A percentile compares a stretch with the other conserved stretches of the same genome.
Evolutionary conservation across 345 rosid species (phyloP).

Genomic region (Fremontodendron californicum): DNA sequence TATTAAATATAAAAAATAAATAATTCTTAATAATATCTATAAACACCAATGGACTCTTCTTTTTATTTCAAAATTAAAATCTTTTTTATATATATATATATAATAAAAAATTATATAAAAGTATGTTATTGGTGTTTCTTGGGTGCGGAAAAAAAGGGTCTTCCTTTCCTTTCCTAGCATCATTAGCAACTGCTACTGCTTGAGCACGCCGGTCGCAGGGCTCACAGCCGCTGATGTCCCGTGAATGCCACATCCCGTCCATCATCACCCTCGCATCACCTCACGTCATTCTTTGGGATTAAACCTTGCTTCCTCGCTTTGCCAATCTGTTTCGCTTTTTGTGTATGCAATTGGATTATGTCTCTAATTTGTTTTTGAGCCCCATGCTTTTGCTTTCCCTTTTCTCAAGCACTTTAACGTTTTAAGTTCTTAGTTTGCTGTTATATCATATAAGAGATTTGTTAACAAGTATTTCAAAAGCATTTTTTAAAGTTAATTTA

Average conservation of each 20-base stretch:
- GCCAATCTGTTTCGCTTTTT: neutral
- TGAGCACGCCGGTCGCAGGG: neutral
- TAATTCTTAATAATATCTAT: too few species aligned
- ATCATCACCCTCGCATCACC: conserved; percentile 22
- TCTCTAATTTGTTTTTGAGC: neutral
- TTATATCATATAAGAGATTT: too few species aligned
- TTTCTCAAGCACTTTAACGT: too few species aligned
- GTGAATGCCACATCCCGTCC: neutral
- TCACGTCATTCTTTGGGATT: conserved; percentile 9
- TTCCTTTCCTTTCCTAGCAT: neutral
- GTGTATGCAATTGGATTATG: neutral
- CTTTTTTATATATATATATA: too few species aligned
- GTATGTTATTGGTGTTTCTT: too few species aligned
- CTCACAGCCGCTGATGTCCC: neutral
- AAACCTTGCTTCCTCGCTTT: neutral
- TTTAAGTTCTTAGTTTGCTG: too few species aligned
- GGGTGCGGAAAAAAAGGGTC: neutral
- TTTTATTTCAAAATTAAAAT: too few species aligned
- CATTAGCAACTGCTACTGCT: neutral
- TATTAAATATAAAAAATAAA: too few species aligned
- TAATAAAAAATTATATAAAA: too few species aligned
- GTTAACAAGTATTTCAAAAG: too few species aligned
- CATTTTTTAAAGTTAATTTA: too few species aligned
- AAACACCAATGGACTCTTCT: too few species aligned
- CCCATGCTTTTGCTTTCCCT: neutral